These are phyloP conservation scores for Mycena sp. DNA, from an alignment of 1,284 basidiomycete species.

Conservation along the genomic window DNA sequence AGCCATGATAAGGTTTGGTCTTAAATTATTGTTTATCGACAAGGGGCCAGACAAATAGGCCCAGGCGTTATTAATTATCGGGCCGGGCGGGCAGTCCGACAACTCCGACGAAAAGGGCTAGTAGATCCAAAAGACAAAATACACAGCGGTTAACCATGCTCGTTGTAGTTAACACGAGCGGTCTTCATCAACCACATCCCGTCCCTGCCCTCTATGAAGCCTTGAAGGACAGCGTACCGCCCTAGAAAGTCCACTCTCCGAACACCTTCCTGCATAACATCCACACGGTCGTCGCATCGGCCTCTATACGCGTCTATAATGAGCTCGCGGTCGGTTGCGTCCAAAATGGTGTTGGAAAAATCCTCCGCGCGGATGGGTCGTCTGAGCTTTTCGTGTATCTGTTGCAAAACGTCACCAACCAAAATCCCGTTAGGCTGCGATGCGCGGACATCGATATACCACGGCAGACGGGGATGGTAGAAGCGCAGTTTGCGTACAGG, in stretches of 20 bases:
- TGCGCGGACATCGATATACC: constrained; percentile 30
- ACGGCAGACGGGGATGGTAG: constrained; percentile 29
- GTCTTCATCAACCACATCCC: constrained; percentile 42
- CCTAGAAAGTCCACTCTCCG: constrained; percentile 38
- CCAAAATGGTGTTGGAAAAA: constrained; percentile 25
- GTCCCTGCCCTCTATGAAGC: constrained; percentile 33
- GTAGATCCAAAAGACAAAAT: no score
- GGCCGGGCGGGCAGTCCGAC: no score
- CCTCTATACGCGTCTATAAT: constrained; percentile 24
- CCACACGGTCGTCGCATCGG: constrained; percentile 22
- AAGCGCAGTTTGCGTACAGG: constrained; percentile 22
- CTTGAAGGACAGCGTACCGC: constrained; percentile 33
- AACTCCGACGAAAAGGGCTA: no score
- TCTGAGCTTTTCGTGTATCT: constrained; percentile 21
- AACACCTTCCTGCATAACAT: constrained; percentile 31
- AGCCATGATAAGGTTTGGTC: constrained; percentile 25
- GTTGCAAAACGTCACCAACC: constrained; percentile 28
- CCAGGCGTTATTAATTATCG: no score
- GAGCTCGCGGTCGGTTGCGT: constrained; percentile 23
- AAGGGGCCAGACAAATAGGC: no score
- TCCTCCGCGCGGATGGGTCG: constrained; percentile 19
- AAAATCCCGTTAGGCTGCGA: constrained; percentile 25
- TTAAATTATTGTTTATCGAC: not conserved
- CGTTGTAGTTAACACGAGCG: not conserved
- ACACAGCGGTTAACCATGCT: not conserved